phyloP scores from a whole-genome alignment of 345 rosid genomes.

The Salix brachista region DNA sequence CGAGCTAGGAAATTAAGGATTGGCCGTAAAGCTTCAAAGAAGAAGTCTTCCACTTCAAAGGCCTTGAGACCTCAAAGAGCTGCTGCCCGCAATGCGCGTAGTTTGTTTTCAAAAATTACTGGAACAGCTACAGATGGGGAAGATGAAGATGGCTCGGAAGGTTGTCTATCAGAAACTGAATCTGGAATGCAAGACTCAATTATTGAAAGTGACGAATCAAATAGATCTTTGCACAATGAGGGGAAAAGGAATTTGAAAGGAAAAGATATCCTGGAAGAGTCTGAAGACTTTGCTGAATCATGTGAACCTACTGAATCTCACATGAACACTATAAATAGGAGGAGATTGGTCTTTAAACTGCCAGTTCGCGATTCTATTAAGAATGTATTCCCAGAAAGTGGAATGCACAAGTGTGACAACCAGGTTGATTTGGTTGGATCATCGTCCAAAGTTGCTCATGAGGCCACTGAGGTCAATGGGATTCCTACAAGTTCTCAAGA shows the following conservation, averaged over 20 bases:
- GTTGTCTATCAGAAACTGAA: conserved; percentile 69
- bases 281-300: conserved; percentile 38
- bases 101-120: conserved; percentile 73
- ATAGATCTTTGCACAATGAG: conserved; percentile 45
- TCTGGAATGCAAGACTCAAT: conserved; percentile 53
- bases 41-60: conserved; percentile 61
- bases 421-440: conserved; percentile 41
- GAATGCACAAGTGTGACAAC: conserved; percentile 15
- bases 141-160: conserved; percentile 65
- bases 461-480: conserved; percentile 28
- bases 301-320: conserved; percentile 42
- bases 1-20: conserved; percentile 47
- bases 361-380: conserved; percentile 57
- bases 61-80: conserved; percentile 86
- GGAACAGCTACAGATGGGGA: conserved; percentile 74
- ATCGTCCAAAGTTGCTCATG: conserved; percentile 37
- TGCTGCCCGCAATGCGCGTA: conserved; percentile 90
- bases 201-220: conserved; percentile 63
- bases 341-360: conserved; percentile 70
- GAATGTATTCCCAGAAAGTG: conserved; percentile 31
- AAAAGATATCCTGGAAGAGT: conserved; percentile 54
- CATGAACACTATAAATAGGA: conserved; percentile 50
- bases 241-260: conserved; percentile 61
- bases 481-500: conserved; percentile 23
- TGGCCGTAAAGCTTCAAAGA: conserved; percentile 50